Evolutionary conservation across 1,139 yeast genomes (phyloP).

Genomic region (Wickerhamiella pararugosa): DNA sequence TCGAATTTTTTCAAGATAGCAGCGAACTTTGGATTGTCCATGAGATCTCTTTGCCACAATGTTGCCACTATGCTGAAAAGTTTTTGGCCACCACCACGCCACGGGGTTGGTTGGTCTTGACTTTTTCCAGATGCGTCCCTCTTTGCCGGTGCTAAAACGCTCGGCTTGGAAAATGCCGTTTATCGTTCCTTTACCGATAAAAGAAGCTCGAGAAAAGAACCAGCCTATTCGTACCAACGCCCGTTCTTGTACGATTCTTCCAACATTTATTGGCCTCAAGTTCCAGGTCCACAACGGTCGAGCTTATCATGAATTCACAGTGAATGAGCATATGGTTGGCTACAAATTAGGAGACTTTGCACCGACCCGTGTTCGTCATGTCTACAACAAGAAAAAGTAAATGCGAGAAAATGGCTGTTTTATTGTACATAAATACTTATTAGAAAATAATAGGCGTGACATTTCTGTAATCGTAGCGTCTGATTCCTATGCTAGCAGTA

Average conservation of each 20-base stretch:
- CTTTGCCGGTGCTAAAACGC: constrained; percentile 41
- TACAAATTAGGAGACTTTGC: constrained; percentile 90
- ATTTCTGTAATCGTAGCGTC: too few relatives aligned
- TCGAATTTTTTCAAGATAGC: background rate
- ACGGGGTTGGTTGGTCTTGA: background rate
- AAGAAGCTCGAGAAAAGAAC: constrained; percentile 65
- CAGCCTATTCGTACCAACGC: constrained; percentile 90
- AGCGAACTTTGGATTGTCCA: background rate
- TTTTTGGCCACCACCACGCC: constrained; percentile 1
- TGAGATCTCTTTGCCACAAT: background rate
- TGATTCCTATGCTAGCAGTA: too few relatives aligned
- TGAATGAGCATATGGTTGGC: constrained; percentile 97
- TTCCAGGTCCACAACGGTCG: constrained; percentile 95
- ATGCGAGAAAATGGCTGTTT: background rate
- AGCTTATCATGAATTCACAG: constrained; percentile 77
- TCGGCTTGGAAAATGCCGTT: constrained; percentile 92
- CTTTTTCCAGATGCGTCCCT: constrained; percentile 37
- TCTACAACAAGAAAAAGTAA: constrained; percentile 42
- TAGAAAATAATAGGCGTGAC: background rate
- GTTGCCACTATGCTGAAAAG: background rate
- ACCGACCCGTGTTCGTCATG: constrained; percentile 76
- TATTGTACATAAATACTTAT: background rate
- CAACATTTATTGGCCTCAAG: constrained; percentile 85
- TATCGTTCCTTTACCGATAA: constrained; percentile 82
- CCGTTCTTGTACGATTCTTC: constrained; percentile 82